These are phyloP conservation scores for Amphirosellinia nigrospora DNA, from an alignment of 495 filamentous ascomycete species.

Conservation along the genomic window DNA sequence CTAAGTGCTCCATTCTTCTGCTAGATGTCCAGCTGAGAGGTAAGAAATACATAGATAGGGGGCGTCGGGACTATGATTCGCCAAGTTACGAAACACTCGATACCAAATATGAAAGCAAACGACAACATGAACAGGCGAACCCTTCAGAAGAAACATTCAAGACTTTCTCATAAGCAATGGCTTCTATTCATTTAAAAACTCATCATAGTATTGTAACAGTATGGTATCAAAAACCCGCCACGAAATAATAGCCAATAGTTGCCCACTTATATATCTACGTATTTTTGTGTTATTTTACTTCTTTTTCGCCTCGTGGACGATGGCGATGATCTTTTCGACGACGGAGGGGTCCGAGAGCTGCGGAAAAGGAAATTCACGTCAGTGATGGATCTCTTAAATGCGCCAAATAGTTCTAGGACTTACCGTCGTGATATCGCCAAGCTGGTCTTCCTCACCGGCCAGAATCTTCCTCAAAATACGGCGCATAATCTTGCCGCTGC, in stretches of 20 bases:
- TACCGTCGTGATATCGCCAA: constrained; percentile 93
- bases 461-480: constrained; percentile 96
- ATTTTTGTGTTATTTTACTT: constrained; percentile 47
- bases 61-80: background rate
- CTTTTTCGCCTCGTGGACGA: constrained; percentile 67
- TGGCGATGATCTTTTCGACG: constrained; percentile 85
- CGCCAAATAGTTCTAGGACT: constrained; percentile 41
- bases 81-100: background rate
- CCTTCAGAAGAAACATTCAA: background rate
- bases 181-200: constrained; percentile 17
- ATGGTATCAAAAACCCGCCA: constrained; percentile 29
- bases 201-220: constrained; percentile 25
- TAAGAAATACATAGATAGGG: background rate
- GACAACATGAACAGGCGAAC: background rate
- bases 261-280: constrained; percentile 10
- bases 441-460: constrained; percentile 93
- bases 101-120: background rate
- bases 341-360: constrained; percentile 90
- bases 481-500: constrained; percentile 98
- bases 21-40: background rate
- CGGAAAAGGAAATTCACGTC: constrained; percentile 36
- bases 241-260: constrained; percentile 16
- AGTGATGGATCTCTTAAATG: constrained; percentile 37
- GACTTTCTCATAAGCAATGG: background rate
- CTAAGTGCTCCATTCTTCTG: background rate